Percentiles rank a stretch among this genome's conserved stretches.
phyloP scores from a whole-genome alignment of 495 filamentous ascomycete species.

The Lasiosphaeria hispida region DNA sequence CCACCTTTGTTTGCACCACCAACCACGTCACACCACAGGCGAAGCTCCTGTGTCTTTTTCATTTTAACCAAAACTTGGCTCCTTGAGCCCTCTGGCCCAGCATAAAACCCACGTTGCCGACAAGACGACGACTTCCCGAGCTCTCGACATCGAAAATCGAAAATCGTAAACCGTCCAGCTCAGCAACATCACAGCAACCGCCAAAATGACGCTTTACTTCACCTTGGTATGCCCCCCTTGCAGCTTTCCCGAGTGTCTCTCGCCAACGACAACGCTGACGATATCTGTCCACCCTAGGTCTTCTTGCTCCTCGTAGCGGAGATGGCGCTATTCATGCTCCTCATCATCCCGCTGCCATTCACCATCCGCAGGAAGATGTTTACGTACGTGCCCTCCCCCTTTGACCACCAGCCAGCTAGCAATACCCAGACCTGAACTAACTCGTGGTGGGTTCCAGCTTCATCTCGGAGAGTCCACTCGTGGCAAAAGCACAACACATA shows the following conservation, averaged over 20 bases:
- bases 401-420: background rate
- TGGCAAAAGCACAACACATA: constrained; percentile 52
- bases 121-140: no score
- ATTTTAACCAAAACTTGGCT: no score
- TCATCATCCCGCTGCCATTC: constrained; percentile 91
- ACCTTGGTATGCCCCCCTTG: constrained; percentile 68
- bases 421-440: background rate
- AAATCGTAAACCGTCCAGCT: background rate
- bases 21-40: constrained; percentile 31
- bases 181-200: constrained; percentile 11
- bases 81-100: no score
- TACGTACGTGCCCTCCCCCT: constrained; percentile 53
- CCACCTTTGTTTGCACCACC: constrained; percentile 18
- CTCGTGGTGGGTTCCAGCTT: constrained; percentile 32
- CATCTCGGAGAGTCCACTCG: constrained; percentile 78
- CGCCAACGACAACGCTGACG: constrained; percentile 22
- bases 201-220: constrained; percentile 98
- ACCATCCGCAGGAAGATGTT: constrained; percentile 84
- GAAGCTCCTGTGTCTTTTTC: no score
- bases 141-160: no score
- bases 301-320: constrained; percentile 89
- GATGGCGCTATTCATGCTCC: constrained; percentile 88
- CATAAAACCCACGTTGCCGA: no score
- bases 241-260: background rate
- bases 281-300: constrained; percentile 57